Evolutionary conservation across 805 yeast genomes (phyloP).

Genomic region (Candida cerambycidarum): DNA sequence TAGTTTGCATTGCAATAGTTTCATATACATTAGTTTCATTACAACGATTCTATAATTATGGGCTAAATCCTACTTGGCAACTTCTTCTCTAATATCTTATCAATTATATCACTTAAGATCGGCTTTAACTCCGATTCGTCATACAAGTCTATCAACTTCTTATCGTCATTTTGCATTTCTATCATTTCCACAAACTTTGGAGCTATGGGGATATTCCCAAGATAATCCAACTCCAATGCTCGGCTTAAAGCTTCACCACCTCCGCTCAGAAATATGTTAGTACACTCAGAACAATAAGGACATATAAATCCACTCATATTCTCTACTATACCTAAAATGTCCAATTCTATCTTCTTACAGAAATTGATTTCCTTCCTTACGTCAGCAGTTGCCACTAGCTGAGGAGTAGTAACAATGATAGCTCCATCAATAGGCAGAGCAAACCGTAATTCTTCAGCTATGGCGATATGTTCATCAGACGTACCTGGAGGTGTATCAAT

Average conservation of each 20-base stretch:
- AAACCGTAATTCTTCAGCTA: conserved; percentile 82
- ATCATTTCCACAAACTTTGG: conserved; percentile 86
- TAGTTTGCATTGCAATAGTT: background rate
- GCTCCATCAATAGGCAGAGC: conserved; percentile 82
- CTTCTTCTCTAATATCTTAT: conserved; percentile 31
- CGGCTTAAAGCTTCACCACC: conserved; percentile 81
- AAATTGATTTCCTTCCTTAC: conserved; percentile 92
- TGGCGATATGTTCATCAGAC: conserved; percentile 95
- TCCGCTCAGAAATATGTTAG: conserved; percentile 88
- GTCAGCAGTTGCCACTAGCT: conserved; percentile 87
- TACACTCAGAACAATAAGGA: conserved; percentile 89
- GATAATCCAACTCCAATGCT: conserved; percentile 58
- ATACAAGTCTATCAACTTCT: conserved; percentile 33
- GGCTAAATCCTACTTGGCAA: conserved; percentile 22
- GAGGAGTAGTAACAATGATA: conserved; percentile 95
- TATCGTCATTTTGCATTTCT: conserved; percentile 54
- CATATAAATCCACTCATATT: conserved; percentile 97
- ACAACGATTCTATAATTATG: no score
- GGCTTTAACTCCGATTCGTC: conserved; percentile 36
- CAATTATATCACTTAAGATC: conserved; percentile 35
- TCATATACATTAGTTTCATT: background rate
- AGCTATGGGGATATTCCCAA: conserved; percentile 92
- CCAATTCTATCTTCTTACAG: conserved; percentile 80
- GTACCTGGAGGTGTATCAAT: conserved; percentile 99
- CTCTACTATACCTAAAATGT: conserved; percentile 83